Conservation (phyloP, 768 basidiomycete species). For the Mycena rosella region DNA sequence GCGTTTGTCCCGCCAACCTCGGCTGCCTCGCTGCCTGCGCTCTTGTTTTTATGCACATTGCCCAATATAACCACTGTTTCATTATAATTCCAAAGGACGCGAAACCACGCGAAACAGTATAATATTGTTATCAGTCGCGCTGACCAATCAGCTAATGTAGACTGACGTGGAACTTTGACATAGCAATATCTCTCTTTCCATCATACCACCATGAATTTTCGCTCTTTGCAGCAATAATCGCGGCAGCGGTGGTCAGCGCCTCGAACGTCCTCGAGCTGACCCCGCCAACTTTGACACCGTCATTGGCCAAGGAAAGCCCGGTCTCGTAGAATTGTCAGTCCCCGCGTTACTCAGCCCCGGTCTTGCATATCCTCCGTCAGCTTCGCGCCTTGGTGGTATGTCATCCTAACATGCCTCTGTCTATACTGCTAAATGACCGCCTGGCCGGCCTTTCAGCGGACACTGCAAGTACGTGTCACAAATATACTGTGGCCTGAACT, state of each 20-base stretch:
- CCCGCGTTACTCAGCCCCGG: not conserved
- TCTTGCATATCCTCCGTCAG: slow-evolving; percentile 50
- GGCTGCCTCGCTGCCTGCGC: no score
- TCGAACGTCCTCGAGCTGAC: no score
- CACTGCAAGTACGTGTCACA: not conserved
- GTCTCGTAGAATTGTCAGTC: slow-evolving; percentile 92
- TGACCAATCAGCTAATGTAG: slow-evolving; percentile 15
- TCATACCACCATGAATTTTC: no score
- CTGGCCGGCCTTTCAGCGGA: no score
- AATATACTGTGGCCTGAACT: not conserved
- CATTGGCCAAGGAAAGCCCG: slow-evolving; percentile 84
- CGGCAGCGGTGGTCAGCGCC: slow-evolving; percentile 52
- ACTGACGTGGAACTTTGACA: slow-evolving; percentile 13
- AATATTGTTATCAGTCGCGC: slow-evolving; percentile 10
- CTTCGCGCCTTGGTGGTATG: slow-evolving; percentile 72
- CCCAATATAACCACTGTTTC: no score
- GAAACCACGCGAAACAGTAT: not conserved
- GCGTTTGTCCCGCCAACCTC: not conserved
- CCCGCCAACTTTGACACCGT: no score
- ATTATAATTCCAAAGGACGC: no score
- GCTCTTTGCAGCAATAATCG: slow-evolving; percentile 27
- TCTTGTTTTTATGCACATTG: no score
- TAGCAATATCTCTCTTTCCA: no score
- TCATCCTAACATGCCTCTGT: no score
- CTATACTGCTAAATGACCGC: no score